These are phyloP conservation scores for Nicotiana benthamiana DNA, from an alignment of 257 asterid genomes.

Conservation along the genomic window DNA sequence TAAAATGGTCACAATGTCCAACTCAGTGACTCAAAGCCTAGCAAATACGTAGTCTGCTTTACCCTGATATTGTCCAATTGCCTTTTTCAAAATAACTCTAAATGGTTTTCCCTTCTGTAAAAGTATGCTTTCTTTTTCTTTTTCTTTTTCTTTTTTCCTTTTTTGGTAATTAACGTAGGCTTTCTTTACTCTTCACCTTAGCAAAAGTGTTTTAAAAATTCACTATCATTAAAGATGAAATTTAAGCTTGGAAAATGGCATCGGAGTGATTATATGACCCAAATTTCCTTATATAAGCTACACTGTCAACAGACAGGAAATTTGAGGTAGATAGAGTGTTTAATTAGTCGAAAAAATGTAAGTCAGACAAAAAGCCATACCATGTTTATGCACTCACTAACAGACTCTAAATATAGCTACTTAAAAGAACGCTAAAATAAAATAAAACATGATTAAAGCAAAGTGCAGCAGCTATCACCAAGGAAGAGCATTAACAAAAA, in stretches of 20 bases:
- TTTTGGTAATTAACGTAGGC: background rate
- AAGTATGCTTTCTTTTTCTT: background rate
- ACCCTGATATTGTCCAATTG: background rate
- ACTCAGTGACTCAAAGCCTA: background rate
- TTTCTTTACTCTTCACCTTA: background rate
- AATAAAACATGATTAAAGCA: background rate
- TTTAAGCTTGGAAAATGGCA: background rate
- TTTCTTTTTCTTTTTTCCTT: too few relatives aligned
- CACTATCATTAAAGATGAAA: background rate
- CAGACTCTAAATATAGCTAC: background rate
- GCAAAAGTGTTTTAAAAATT: background rate
- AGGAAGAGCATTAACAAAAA: background rate
- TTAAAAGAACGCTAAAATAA: background rate
- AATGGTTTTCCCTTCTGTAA: background rate
- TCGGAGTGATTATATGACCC: background rate
- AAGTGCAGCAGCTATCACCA: background rate
- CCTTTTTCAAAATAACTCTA: background rate
- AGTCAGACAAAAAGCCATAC: background rate
- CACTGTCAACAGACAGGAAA: background rate
- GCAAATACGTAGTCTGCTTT: background rate
- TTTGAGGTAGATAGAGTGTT: background rate
- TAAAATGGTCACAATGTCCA: background rate
- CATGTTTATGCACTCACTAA: background rate
- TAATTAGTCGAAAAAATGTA: background rate
- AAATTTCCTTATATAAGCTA: background rate